phyloP scores from a whole-genome alignment of 2,329 filamentous ascomycete species.

The Tricladium varicosporioides region DNA sequence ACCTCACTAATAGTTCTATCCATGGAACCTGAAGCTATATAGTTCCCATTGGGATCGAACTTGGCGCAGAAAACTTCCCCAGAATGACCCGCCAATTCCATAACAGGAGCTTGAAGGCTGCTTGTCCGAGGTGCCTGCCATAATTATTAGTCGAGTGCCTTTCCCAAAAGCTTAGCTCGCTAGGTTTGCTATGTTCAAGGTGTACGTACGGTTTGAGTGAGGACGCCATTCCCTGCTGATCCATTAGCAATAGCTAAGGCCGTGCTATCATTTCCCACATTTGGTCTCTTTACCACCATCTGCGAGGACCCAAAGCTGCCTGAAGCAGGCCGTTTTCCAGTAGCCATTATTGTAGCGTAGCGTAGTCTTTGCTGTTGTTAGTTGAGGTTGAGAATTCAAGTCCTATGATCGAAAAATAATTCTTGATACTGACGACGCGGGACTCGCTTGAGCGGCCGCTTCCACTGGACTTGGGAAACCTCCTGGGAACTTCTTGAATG shows the following conservation, averaged over 20 bases:
- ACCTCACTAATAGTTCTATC: slow-evolving; percentile 80
- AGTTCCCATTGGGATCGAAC: slow-evolving; percentile 84
- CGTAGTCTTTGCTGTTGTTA: neutral
- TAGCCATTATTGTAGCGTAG: slow-evolving; percentile 61
- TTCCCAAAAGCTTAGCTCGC: slow-evolving; percentile 19
- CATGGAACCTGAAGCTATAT: slow-evolving; percentile 94
- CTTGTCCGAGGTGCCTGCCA: slow-evolving; percentile 73
- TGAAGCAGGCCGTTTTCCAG: slow-evolving; percentile 89
- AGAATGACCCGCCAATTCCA: slow-evolving; percentile 82
- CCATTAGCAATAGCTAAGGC: slow-evolving; percentile 57
- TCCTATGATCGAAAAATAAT: slow-evolving; percentile 8
- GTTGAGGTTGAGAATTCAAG: neutral
- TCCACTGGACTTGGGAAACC: neutral
- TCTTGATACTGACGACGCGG: slow-evolving; percentile 5
- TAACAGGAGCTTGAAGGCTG: slow-evolving; percentile 82
- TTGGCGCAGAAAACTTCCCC: slow-evolving; percentile 88
- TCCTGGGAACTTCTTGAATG: slow-evolving; percentile 1
- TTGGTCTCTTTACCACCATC: slow-evolving; percentile 86
- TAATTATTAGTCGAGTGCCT: slow-evolving; percentile 24
- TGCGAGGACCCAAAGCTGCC: slow-evolving; percentile 77
- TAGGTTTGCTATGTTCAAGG: slow-evolving; percentile 5
- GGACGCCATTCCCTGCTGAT: slow-evolving; percentile 55
- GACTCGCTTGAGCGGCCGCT: slow-evolving; percentile 8
- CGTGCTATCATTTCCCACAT: slow-evolving; percentile 51
- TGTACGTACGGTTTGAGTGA: slow-evolving; percentile 63